phyloP scores from a whole-genome alignment of 2,329 filamentous ascomycete genomes.

The Rutstroemia sp. region DNA sequence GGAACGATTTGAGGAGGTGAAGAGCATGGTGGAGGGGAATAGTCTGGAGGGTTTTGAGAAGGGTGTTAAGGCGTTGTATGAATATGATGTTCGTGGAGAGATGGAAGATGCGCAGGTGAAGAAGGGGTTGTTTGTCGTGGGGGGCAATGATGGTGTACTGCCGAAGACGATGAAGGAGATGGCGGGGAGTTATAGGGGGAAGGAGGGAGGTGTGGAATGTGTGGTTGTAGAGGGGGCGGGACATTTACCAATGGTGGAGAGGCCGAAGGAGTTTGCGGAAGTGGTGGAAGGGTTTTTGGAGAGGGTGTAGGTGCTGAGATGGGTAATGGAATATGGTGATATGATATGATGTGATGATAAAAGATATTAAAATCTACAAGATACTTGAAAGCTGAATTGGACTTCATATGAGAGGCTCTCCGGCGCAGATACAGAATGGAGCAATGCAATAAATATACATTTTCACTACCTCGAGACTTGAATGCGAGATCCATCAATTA shows the following conservation, averaged over 20 bases:
- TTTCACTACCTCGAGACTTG: no score
- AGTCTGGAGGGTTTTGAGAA: constrained; percentile 61
- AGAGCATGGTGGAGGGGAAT: constrained; percentile 62
- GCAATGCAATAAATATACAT: no score
- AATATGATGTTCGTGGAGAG: constrained; percentile 56
- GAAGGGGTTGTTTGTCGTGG: constrained; percentile 62
- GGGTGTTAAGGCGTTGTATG: constrained; percentile 62
- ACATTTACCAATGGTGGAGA: constrained; percentile 80
- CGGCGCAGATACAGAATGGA: no score
- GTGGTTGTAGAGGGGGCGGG: constrained; percentile 63
- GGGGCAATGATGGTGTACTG: constrained; percentile 65
- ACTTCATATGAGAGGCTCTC: not conserved
- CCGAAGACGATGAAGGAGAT: constrained; percentile 76
- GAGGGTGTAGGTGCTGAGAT: not conserved
- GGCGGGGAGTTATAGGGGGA: constrained; percentile 47
- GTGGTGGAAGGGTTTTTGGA: constrained; percentile 51
- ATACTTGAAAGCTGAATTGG: not conserved
- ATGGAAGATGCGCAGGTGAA: constrained; percentile 40
- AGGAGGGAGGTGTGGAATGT: constrained; percentile 43
- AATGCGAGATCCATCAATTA: no score
- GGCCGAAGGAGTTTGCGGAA: constrained; percentile 58
- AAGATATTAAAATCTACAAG: not conserved
- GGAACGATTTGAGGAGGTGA: constrained; percentile 48
- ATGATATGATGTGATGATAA: not conserved
- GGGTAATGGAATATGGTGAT: not conserved